Percentiles rank a stretch among this genome's conserved stretches.
Conservation (phyloP, 768 basidiomycete genomes). For the Calocybe gangraenosa region DNA sequence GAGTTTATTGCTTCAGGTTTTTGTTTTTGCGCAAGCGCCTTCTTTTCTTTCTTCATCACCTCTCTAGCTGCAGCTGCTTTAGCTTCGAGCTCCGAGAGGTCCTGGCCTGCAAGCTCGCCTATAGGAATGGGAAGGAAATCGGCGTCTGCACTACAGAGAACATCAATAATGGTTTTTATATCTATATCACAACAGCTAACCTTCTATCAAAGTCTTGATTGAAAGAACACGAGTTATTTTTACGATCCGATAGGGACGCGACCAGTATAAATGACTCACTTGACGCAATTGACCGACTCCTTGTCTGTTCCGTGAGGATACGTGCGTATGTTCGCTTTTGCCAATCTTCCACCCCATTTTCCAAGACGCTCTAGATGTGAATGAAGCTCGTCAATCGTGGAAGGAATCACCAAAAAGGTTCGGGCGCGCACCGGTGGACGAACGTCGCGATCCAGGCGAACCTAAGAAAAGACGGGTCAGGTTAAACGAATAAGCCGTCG, state of each 20-base stretch:
- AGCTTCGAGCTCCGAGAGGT: constrained; percentile 22
- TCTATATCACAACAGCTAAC: constrained; percentile 11
- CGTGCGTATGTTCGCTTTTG: constrained; percentile 19
- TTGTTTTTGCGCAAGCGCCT: neutral
- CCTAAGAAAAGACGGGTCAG: constrained; percentile 1
- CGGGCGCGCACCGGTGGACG: neutral
- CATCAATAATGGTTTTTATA: neutral
- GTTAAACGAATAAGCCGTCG: neutral
- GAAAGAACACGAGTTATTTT: neutral
- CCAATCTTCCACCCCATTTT: constrained; percentile 9
- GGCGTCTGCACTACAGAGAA: constrained; percentile 11
- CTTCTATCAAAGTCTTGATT: constrained; percentile 21
- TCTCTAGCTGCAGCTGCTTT: constrained; percentile 15
- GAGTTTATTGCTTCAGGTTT: neutral
- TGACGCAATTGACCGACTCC: constrained; percentile 27
- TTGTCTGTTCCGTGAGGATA: constrained; percentile 25
- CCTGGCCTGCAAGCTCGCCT: constrained; percentile 25
- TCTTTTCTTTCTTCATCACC: neutral
- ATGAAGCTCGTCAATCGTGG: neutral
- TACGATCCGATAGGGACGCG: neutral
- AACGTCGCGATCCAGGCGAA: constrained; percentile 15
- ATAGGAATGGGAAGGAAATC: constrained; percentile 22
- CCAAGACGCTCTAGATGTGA: neutral
- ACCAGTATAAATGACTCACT: constrained; percentile 19
- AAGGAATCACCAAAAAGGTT: neutral